Percentiles rank a stretch among this genome's conserved stretches.
Conservation (phyloP, 2,329 filamentous ascomycete species). For the Penicillium sp. region DNA sequence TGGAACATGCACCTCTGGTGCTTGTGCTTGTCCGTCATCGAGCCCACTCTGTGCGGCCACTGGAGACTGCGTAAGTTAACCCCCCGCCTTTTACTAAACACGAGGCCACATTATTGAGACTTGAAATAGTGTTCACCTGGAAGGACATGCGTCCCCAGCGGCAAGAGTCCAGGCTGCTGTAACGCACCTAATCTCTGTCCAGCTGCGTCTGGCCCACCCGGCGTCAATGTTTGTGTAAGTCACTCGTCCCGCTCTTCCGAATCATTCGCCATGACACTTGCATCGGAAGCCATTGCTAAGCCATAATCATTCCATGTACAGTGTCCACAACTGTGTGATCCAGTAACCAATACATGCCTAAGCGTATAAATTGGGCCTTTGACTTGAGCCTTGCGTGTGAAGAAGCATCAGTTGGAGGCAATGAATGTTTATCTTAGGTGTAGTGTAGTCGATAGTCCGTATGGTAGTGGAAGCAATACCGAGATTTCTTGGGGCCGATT, state of each 20-base stretch:
- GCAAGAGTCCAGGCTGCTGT: slow-evolving; percentile 20
- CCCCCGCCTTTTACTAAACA: not conserved
- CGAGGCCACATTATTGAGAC: not conserved
- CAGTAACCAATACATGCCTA: not conserved
- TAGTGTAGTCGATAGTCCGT: too few species aligned
- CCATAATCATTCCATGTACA: not conserved
- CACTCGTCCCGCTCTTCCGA: not conserved
- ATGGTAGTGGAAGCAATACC: too few species aligned
- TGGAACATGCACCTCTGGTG: slow-evolving; percentile 15
- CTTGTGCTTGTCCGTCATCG: slow-evolving; percentile 14
- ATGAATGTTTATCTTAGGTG: too few species aligned
- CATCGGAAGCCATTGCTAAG: not conserved
- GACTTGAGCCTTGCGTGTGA: too few species aligned
- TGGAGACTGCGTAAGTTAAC: slow-evolving; percentile 20
- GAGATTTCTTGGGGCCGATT: too few species aligned
- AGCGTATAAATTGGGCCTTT: not conserved
- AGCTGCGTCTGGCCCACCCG: slow-evolving; percentile 12
- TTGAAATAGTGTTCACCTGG: slow-evolving; percentile 13
- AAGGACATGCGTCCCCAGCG: slow-evolving; percentile 16
- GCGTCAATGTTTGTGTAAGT: slow-evolving; percentile 22
- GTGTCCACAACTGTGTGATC: slow-evolving; percentile 15
- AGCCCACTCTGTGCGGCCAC: slow-evolving; percentile 15
- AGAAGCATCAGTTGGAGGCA: too few species aligned
- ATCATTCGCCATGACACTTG: not conserved
- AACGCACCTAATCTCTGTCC: slow-evolving; percentile 15